These are phyloP conservation scores for Myxozyma nipponensis DNA, from an alignment of 805 yeast genomes.

Conservation along the genomic window DNA sequence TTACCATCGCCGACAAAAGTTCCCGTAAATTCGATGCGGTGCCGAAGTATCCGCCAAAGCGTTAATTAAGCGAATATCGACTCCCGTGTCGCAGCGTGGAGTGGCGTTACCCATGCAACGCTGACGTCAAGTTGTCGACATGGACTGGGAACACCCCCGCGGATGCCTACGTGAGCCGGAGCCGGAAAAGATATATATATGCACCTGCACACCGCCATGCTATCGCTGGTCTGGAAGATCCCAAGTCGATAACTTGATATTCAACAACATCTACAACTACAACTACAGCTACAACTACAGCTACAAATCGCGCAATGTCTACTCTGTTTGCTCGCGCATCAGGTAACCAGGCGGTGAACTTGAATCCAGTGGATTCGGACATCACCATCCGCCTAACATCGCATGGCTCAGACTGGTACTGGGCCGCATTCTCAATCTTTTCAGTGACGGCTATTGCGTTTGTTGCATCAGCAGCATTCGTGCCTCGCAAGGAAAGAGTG, in stretches of 20 bases:
- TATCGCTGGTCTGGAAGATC: too few species aligned
- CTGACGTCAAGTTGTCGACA: too few species aligned
- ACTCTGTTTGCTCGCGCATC: not conserved
- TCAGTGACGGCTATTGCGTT: slow-evolving; percentile 39
- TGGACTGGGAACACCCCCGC: too few species aligned
- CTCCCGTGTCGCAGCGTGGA: too few species aligned
- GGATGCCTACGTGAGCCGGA: too few species aligned
- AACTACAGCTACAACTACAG: not conserved
- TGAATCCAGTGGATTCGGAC: slow-evolving; percentile 12
- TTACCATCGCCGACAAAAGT: too few species aligned
- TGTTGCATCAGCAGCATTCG: slow-evolving; percentile 32
- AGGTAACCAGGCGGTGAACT: slow-evolving; percentile 17
- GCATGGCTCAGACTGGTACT: slow-evolving; percentile 66
- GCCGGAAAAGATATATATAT: too few species aligned
- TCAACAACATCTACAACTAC: not conserved
- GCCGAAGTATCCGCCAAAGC: too few species aligned
- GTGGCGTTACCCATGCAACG: too few species aligned
- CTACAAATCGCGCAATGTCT: not conserved
- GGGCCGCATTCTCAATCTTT: slow-evolving; percentile 59
- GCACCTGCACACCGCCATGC: too few species aligned
- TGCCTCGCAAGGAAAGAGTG: slow-evolving; percentile 33
- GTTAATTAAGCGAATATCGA: too few species aligned
- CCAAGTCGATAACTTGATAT: not conserved
- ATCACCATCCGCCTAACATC: slow-evolving; percentile 39
- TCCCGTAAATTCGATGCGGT: too few species aligned